Evolutionary conservation across 495 filamentous ascomycete species (phyloP), one percentile per base, ranked within the genome.

Genomic region (Ascobolus immersus): DNA sequence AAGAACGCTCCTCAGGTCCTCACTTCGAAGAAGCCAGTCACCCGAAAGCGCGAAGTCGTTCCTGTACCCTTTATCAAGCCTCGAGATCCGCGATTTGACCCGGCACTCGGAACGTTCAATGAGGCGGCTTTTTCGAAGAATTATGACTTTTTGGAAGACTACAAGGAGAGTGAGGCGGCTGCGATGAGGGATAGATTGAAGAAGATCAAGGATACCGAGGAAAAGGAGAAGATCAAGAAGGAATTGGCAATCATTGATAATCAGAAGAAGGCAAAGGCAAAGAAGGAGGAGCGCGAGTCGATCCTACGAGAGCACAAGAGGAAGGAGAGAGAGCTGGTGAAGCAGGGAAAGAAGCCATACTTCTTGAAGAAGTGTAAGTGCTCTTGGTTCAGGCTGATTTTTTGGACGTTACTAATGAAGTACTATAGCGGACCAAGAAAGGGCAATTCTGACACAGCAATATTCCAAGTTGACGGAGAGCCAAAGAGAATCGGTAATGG

Each of bases 1-100:
- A 96, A 96, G 51, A 80, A 94, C 50, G 86, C 86, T 0, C 86
- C 86, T 0, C 61, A 66, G 32, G 71, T 77, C 26, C 61, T 78
- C 35, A 70, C 77, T 1, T 76, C 73, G 53, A 91, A 82, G 51
- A 67, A 65, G 8, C 70, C 71, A 15, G 84, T 96, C 15, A 69
- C 73, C 4, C 70, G 86, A 28, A 70, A 60, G 45, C 77, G 81
- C 5, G 69, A 65, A 21, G 71, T 80, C 13, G 56, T 93, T 19
- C 45, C 51, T 4, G 51, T 59, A 4, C 44, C 57, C 20, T 67
- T 65, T 42, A 48, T 54, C 5, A 59, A 65, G 19, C 49, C 61
- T 2, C 69, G 82, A 7, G 86, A 96, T 50, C 86, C 86, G n/a
- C 69, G 86, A 19, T 96, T 96, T 53, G 70, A 81, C 20, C 58